Conservation (phyloP, 2,329 filamentous ascomycete genomes). For the Penicillium capsulatum region DNA sequence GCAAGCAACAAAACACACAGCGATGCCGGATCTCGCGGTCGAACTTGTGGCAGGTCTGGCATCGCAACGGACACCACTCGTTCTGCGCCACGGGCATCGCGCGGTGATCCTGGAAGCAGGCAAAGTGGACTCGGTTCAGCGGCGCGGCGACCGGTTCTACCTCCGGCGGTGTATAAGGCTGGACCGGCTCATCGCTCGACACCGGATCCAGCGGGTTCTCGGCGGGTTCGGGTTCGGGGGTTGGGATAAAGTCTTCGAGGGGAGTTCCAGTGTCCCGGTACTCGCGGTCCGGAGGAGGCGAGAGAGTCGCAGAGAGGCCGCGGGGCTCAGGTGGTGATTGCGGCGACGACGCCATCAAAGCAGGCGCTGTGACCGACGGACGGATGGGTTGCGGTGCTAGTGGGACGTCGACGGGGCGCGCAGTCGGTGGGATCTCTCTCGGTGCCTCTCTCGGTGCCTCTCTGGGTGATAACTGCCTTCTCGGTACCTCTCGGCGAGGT, state of each 20-base stretch:
- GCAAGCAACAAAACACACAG: slow-evolving; percentile 42
- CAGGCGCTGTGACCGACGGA: slow-evolving; percentile 3
- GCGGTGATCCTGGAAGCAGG: slow-evolving; percentile 40
- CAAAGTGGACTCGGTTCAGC: slow-evolving; percentile 35
- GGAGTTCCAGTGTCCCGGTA: slow-evolving; percentile 15
- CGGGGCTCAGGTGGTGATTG: background rate
- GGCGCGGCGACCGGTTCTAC: slow-evolving; percentile 33
- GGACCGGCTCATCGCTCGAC: slow-evolving; percentile 13
- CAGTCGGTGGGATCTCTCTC: no score
- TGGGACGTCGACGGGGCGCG: background rate
- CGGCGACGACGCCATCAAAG: background rate
- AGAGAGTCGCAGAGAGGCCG: slow-evolving; percentile 5
- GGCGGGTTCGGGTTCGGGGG: slow-evolving; percentile 25
- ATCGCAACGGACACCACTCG: slow-evolving; percentile 39
- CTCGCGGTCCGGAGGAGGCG: slow-evolving; percentile 13
- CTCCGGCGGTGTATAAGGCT: slow-evolving; percentile 29
- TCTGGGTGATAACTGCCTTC: no score
- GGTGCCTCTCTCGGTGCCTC: no score
- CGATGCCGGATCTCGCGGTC: slow-evolving; percentile 37
- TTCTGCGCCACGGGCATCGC: slow-evolving; percentile 37
- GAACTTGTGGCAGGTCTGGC: slow-evolving; percentile 42
- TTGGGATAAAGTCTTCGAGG: slow-evolving; percentile 33
- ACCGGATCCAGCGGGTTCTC: slow-evolving; percentile 18
- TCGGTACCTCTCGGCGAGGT: slow-evolving; percentile 5
- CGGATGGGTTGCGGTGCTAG: slow-evolving; percentile 8